phyloP scores from a whole-genome alignment of 768 basidiomycete genomes.

The Chalciporus sphaerocephalus region DNA sequence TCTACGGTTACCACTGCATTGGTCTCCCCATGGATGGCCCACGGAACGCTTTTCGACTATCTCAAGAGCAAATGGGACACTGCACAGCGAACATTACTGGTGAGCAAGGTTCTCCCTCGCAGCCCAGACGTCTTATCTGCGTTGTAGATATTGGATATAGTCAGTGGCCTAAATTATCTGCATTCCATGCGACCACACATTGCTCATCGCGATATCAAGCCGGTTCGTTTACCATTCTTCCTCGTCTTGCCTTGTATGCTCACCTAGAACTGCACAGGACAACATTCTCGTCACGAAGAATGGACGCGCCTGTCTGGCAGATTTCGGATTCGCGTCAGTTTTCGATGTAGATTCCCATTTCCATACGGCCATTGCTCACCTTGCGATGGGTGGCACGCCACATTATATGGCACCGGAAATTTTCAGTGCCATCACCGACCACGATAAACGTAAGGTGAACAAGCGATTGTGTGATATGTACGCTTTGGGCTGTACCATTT shows the following conservation, averaged over 20 bases:
- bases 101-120: slow-evolving; percentile 16
- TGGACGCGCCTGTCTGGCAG: slow-evolving; percentile 43
- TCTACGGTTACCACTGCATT: slow-evolving; percentile 21
- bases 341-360: slow-evolving; percentile 16
- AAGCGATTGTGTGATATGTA: slow-evolving; percentile 38
- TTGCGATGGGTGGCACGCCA: slow-evolving; percentile 14
- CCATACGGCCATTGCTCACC: slow-evolving; percentile 6
- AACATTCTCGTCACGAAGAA: slow-evolving; percentile 32
- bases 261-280: slow-evolving; percentile 29
- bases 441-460: slow-evolving; percentile 16
- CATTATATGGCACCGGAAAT: slow-evolving; percentile 28
- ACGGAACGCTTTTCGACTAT: slow-evolving; percentile 30
- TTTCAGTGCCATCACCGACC: neutral
- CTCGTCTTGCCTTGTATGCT: neutral
- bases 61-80: slow-evolving; percentile 22
- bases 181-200: slow-evolving; percentile 39
- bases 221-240: slow-evolving; percentile 15
- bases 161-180: slow-evolving; percentile 40
- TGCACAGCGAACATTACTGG: slow-evolving; percentile 29
- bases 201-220: slow-evolving; percentile 30
- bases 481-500: slow-evolving; percentile 39
- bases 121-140: neutral
- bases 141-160: slow-evolving; percentile 39
- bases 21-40: slow-evolving; percentile 40
- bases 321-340: slow-evolving; percentile 40